These are phyloP conservation scores for Nothopassalora personata DNA, from an alignment of 2,329 filamentous ascomycete genomes.

Conservation along the genomic window DNA sequence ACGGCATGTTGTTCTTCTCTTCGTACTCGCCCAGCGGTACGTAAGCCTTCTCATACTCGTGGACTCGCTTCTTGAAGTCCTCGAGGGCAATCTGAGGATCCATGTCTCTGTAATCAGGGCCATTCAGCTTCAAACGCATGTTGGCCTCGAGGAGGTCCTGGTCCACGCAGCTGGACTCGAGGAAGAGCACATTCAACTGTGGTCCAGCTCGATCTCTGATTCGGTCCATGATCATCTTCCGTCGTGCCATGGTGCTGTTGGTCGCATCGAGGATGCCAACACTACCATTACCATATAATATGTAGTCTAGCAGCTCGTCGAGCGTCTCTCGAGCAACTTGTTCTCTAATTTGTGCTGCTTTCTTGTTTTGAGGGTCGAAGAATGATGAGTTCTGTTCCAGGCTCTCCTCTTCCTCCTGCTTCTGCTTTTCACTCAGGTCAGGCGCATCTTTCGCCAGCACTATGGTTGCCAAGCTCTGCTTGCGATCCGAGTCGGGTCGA, in stretches of 20 bases:
- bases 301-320: constrained; percentile 86
- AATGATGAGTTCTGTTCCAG: constrained; percentile 90
- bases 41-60: constrained; percentile 90
- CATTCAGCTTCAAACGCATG: constrained; percentile 93
- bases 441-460: constrained; percentile 16
- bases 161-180: constrained; percentile 90
- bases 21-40: constrained; percentile 72
- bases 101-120: constrained; percentile 92
- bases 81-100: constrained; percentile 77
- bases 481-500: constrained; percentile 5
- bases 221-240: constrained; percentile 68
- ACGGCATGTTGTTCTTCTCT: constrained; percentile 84
- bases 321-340: constrained; percentile 88
- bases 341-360: constrained; percentile 76
- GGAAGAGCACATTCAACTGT: constrained; percentile 82
- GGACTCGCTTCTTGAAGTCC: constrained; percentile 90
- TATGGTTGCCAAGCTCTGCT: constrained; percentile 19
- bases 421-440: constrained; percentile 9
- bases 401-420: constrained; percentile 38
- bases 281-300: constrained; percentile 73
- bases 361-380: constrained; percentile 84
- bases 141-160: constrained; percentile 82
- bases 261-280: constrained; percentile 96
- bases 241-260: constrained; percentile 85
- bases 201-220: constrained; percentile 79